A percentile compares a stretch with the other conserved stretches of the same genome.
Evolutionary conservation across 345 rosid genomes (phyloP).

Genomic region (Salix exigua): DNA sequence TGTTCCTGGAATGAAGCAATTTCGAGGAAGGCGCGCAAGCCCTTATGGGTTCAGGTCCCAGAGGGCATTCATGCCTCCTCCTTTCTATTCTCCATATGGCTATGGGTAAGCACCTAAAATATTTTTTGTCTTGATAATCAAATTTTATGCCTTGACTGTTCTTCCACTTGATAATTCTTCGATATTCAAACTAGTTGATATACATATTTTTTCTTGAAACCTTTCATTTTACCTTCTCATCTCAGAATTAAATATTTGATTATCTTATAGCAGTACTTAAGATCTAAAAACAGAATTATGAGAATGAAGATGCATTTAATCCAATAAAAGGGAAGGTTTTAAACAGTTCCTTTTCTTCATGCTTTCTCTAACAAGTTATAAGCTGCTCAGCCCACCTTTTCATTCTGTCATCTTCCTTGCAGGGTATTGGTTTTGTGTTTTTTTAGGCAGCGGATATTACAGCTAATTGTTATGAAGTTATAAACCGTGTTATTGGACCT

Average conservation of each 20-base stretch:
- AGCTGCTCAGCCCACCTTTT: neutral
- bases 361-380: neutral
- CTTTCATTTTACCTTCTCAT: neutral
- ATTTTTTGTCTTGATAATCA: neutral
- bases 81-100: slow-evolving; percentile 60
- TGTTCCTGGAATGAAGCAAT: slow-evolving; percentile 91
- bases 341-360: neutral
- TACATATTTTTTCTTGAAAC: neutral
- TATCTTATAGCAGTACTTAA: neutral
- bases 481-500: too few species aligned
- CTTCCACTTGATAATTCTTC: neutral
- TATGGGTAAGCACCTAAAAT: slow-evolving; percentile 59
- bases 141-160: neutral
- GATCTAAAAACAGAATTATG: neutral
- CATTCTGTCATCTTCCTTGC: neutral
- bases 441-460: neutral
- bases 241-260: neutral
- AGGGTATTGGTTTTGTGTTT: neutral
- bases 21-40: slow-evolving; percentile 76
- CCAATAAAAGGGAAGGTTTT: neutral
- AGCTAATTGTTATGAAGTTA: neutral
- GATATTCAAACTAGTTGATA: neutral
- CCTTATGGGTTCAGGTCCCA: slow-evolving; percentile 66
- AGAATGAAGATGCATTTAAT: neutral
- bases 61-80: slow-evolving; percentile 75